Percentiles rank a stretch among this genome's conserved stretches.
Conservation (phyloP, 1,284 basidiomycete species). For the Anthracocystis setariae region DNA sequence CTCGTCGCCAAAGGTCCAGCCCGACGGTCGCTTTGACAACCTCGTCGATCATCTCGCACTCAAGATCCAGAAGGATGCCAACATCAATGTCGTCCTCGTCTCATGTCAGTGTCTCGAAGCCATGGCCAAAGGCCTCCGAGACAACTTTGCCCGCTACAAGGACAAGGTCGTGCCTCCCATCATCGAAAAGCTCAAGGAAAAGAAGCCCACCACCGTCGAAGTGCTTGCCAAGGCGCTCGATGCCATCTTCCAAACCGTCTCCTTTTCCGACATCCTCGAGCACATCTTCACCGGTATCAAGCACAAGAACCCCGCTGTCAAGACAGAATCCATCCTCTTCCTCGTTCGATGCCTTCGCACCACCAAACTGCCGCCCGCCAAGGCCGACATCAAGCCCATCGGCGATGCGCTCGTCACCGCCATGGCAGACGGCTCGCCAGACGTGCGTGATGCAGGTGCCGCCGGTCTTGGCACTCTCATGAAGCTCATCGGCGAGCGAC, state of each 20-base stretch:
- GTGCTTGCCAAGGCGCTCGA: constrained; percentile 87
- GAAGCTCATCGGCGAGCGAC: constrained; percentile 96
- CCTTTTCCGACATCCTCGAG: constrained; percentile 83
- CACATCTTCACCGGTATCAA: constrained; percentile 82
- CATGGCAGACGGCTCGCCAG: constrained; percentile 88
- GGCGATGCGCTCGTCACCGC: constrained; percentile 81
- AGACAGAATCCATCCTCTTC: constrained; percentile 91
- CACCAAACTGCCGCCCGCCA: constrained; percentile 75
- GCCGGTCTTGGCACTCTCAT: constrained; percentile 88
- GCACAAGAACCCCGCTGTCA: constrained; percentile 96
- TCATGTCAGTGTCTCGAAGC: constrained; percentile 87
- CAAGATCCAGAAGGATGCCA: constrained; percentile 88
- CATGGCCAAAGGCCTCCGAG: constrained; percentile 80
- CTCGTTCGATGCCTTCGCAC: constrained; percentile 80
- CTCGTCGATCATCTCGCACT: constrained; percentile 80
- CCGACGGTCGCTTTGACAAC: constrained; percentile 76
- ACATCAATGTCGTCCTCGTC: constrained; percentile 92
- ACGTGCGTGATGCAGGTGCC: constrained; percentile 89
- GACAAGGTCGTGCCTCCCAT: constrained; percentile 81
- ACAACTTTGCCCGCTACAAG: constrained; percentile 79
- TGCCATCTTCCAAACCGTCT: constrained; percentile 81
- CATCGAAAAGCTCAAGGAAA: constrained; percentile 91
- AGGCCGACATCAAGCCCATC: constrained; percentile 83
- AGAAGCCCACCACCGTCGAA: constrained; percentile 90
- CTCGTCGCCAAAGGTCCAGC: constrained; percentile 79